Base-by-base conservation (phyloP, 2,329 filamentous ascomycete species). In the Aspergillus pseudoterreus region DNA sequence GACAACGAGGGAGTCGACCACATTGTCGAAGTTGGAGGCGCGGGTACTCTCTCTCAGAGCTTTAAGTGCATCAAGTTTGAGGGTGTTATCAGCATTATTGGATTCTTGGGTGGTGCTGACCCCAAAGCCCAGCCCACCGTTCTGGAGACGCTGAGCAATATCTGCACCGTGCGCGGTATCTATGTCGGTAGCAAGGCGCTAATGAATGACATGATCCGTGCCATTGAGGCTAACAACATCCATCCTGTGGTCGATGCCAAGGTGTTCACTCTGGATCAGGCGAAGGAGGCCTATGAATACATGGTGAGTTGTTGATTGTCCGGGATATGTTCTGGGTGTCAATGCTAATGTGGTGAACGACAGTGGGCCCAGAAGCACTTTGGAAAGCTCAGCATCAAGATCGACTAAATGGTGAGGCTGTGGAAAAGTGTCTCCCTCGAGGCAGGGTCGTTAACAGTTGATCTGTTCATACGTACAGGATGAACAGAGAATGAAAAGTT, bases 21-120 rank as follows among this genome's bases (percentile, higher is more conserved):
- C 54, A 71, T 88, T 36, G 62, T 87, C 36, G 86, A 89, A 59
- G 79, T 87, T n/a, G 85, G 82, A 11, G 85, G 85, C 0, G 74
- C 81, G 0, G 76, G 74, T n/a, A 87, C 84, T 0, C 75, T 88
- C 56, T 60, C 71, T 3, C 76, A 85, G 62, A 78, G 75, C 2
- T 68, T 86, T 38, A 77, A 77, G 56, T 78, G 79, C 1, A 70
- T 83, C 51, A 73, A 72, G 47, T 75, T 76, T 27, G 82, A 83
- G 56, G 82, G 81, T 32, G 68, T 82, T 12, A 79, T 81, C 57
- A 74, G 66, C 52, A 75, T 83, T 51, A 82, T 83, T 50, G 82
- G 82, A 2, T 82, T 83, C 67, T 63, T 83, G n/a, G 79, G 76
- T 14, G 80, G 78, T 12, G 67, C 52, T 17, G 61, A 71, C 41